Evolutionary conservation across 2,329 filamentous ascomycete genomes (phyloP).

Genomic region (Cladosporium sp.): DNA sequence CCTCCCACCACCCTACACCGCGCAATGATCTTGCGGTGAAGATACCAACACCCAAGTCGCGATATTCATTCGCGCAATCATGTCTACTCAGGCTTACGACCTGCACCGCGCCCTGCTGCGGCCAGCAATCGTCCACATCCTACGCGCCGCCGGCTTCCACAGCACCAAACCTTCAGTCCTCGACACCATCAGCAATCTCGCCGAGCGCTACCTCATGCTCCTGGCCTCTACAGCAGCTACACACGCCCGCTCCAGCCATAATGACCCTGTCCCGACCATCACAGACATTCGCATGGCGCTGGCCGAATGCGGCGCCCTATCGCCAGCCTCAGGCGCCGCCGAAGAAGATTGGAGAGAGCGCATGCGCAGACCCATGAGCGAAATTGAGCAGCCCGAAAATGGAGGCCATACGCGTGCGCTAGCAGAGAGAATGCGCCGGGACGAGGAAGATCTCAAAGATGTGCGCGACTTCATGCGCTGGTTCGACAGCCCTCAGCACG

Average conservation of each 20-base stretch:
- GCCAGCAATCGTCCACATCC: constrained; percentile 81
- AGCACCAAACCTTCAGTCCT: constrained; percentile 74
- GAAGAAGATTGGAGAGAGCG: constrained; percentile 63
- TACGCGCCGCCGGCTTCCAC: constrained; percentile 87
- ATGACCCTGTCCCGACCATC: constrained; percentile 58
- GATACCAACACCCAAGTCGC: constrained; percentile 5
- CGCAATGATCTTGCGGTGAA: constrained; percentile 12
- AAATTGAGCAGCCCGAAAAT: constrained; percentile 34
- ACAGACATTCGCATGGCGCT: constrained; percentile 82
- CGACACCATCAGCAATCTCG: constrained; percentile 82
- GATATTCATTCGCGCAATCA: constrained; percentile 11
- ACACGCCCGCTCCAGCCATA: constrained; percentile 67
- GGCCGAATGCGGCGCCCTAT: constrained; percentile 70
- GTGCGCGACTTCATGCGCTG: constrained; percentile 74
- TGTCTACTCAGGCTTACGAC: constrained; percentile 27
- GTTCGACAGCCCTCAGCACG: constrained; percentile 68
- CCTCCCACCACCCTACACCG: neutral
- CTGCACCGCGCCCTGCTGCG: constrained; percentile 76
- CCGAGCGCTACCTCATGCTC: constrained; percentile 71
- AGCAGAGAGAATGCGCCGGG: constrained; percentile 41
- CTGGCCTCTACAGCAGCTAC: constrained; percentile 68
- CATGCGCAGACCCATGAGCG: constrained; percentile 41
- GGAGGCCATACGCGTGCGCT: constrained; percentile 23
- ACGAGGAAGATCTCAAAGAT: constrained; percentile 71
- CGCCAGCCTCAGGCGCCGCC: constrained; percentile 60